phyloP scores from a whole-genome alignment of 2,329 filamentous ascomycete species.

The Pseudocercospora vitis region DNA sequence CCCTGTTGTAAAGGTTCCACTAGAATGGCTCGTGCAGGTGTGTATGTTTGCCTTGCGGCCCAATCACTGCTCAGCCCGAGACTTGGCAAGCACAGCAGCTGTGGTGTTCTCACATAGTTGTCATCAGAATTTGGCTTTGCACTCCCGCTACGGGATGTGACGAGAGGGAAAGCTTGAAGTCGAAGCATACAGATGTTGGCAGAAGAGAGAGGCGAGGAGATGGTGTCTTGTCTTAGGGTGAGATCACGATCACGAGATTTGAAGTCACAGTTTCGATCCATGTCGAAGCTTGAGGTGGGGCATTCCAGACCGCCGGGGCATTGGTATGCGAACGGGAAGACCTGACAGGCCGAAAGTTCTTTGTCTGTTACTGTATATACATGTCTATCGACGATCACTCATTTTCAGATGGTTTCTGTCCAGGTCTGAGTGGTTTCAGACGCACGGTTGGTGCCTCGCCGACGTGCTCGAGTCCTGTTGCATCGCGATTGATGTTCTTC shows the following conservation, averaged over 20 bases:
- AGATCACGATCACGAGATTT: not conserved
- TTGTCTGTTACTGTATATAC: slow-evolving; percentile 18
- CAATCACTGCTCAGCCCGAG: not conserved
- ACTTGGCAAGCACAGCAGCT: not conserved
- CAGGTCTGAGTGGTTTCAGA: slow-evolving; percentile 21
- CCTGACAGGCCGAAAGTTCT: not conserved
- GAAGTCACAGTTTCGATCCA: not conserved
- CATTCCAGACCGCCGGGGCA: not conserved
- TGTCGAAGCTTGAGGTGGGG: not conserved
- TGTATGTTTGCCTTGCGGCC: slow-evolving; percentile 16
- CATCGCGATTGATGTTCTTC: slow-evolving; percentile 40
- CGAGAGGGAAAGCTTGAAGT: no score
- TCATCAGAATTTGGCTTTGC: not conserved
- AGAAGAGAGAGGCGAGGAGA: no score
- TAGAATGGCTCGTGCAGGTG: not conserved
- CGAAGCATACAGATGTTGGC: no score
- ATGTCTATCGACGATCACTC: slow-evolving; percentile 16
- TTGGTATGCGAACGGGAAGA: not conserved
- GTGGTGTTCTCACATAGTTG: not conserved
- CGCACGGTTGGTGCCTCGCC: slow-evolving; percentile 26
- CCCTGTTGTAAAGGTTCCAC: not conserved
- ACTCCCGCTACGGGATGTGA: not conserved
- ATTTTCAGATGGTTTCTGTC: slow-evolving; percentile 13
- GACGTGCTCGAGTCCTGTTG: slow-evolving; percentile 36
- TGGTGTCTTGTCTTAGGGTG: not conserved